Evolutionary conservation across 2,329 filamentous ascomycete species (phyloP).

Genomic region (Fusarium denticulatum): DNA sequence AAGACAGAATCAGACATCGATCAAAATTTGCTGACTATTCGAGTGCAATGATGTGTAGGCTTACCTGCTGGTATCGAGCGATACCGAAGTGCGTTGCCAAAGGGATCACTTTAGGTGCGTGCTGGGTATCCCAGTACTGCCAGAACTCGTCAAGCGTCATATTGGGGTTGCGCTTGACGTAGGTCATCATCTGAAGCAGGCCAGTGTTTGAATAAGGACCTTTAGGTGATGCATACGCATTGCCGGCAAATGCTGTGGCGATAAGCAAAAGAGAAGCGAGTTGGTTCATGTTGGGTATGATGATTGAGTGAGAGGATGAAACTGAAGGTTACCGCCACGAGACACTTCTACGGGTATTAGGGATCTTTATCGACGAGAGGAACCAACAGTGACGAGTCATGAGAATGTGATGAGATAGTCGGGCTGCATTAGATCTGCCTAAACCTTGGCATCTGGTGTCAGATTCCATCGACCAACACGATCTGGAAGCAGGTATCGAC

Average conservation of each 20-base stretch:
- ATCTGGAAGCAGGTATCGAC: background rate
- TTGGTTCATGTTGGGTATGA: background rate
- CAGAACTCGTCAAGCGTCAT: slow-evolving; percentile 43
- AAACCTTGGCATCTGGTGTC: background rate
- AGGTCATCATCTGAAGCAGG: slow-evolving; percentile 43
- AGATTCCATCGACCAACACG: background rate
- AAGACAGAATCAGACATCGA: too few relatives aligned
- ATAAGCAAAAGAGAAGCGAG: background rate
- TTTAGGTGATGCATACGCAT: background rate
- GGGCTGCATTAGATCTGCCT: background rate
- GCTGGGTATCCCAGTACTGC: slow-evolving; percentile 45
- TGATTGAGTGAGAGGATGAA: too few relatives aligned
- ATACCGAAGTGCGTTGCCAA: slow-evolving; percentile 43
- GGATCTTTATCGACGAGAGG: rapidly evolving
- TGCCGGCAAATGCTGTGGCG: background rate
- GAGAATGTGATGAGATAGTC: background rate
- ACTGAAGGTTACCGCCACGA: too few relatives aligned
- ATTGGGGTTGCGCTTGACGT: slow-evolving; percentile 43
- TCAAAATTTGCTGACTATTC: too few relatives aligned
- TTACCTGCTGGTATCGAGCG: slow-evolving; percentile 41
- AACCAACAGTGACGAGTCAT: rapidly evolving
- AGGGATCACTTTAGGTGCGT: slow-evolving; percentile 44
- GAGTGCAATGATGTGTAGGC: too few relatives aligned
- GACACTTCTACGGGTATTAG: too few relatives aligned
- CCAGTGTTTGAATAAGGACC: slow-evolving; percentile 49